These are phyloP conservation scores for Sarocladium kiliense DNA, from an alignment of 2,329 filamentous ascomycete genomes.

Conservation along the genomic window DNA sequence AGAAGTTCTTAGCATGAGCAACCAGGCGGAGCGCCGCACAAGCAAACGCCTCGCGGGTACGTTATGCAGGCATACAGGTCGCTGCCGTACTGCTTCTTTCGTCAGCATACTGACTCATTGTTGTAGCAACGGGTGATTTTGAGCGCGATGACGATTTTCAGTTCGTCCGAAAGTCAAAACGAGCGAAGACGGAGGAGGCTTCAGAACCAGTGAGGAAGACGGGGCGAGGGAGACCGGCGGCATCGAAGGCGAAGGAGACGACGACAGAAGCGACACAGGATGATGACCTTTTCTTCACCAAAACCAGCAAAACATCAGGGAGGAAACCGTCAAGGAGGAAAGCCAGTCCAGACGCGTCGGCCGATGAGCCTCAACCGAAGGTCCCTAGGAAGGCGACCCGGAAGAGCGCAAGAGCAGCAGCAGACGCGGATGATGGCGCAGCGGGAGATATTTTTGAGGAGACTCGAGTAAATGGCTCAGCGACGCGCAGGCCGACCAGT, in stretches of 20 bases:
- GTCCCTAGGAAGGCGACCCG: conserved; percentile 36
- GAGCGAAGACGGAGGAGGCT: conserved; percentile 52
- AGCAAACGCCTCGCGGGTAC: conserved; percentile 62
- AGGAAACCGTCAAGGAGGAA: conserved; percentile 33
- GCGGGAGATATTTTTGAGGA: neutral
- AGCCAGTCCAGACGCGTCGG: conserved; percentile 32
- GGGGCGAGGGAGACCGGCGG: conserved; percentile 21
- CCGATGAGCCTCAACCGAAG: conserved; percentile 31
- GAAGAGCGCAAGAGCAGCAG: conserved; percentile 34
- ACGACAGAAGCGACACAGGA: conserved; percentile 16
- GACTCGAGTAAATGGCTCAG: conserved; percentile 21
- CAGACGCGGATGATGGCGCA: conserved; percentile 4
- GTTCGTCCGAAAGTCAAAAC: conserved; percentile 65
- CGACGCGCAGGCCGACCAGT: neutral
- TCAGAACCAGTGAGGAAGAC: conserved; percentile 35
- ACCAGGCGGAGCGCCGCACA: conserved; percentile 55
- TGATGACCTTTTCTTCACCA: conserved; percentile 14
- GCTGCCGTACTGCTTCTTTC: neutral
- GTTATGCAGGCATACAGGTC: conserved; percentile 21
- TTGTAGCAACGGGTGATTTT: conserved; percentile 41
- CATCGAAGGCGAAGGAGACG: conserved; percentile 27
- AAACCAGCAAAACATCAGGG: conserved; percentile 19
- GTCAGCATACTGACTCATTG: conserved; percentile 13
- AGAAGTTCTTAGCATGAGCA: conserved; percentile 65
- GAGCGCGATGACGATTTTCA: conserved; percentile 75